phyloP scores from a whole-genome alignment of 768 basidiomycete genomes.

The Cyclocybe aegerita region DNA sequence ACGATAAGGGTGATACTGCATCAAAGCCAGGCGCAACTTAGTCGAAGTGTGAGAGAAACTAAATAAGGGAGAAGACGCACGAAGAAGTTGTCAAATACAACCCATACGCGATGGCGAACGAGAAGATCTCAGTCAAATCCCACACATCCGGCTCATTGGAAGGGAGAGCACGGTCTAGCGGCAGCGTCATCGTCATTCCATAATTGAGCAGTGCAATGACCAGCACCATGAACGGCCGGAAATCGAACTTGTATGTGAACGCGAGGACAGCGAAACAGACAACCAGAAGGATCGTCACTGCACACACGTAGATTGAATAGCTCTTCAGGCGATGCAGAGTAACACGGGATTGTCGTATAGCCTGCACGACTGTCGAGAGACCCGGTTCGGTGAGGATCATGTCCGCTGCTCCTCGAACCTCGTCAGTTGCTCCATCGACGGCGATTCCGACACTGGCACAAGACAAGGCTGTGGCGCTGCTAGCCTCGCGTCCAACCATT shows the following conservation, averaged over 20 bases:
- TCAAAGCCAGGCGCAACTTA: no score
- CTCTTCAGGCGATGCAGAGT: slow-evolving; percentile 99
- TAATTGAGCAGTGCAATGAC: slow-evolving; percentile 97
- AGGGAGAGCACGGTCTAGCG: slow-evolving; percentile 93
- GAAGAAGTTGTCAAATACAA: slow-evolving; percentile 90
- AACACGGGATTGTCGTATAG: slow-evolving; percentile 95
- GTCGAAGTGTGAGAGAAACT: no score
- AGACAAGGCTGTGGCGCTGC: slow-evolving; percentile 95
- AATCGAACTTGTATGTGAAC: slow-evolving; percentile 96
- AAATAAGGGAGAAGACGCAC: slow-evolving; percentile 41
- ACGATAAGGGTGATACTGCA: slow-evolving; percentile 72
- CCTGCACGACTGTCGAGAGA: slow-evolving; percentile 98
- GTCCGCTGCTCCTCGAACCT: slow-evolving; percentile 97
- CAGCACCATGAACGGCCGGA: slow-evolving; percentile 99
- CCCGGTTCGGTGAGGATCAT: slow-evolving; percentile 98
- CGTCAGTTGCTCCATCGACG: slow-evolving; percentile 98
- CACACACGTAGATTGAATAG: slow-evolving; percentile 95
- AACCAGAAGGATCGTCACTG: slow-evolving; percentile 98
- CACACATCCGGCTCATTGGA: slow-evolving; percentile 94
- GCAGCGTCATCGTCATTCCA: slow-evolving; percentile 98
- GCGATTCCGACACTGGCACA: slow-evolving; percentile 99
- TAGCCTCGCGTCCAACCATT: slow-evolving; percentile 99
- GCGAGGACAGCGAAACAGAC: slow-evolving; percentile 96
- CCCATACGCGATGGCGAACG: slow-evolving; percentile 94
- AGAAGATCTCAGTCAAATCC: slow-evolving; percentile 96